Conservation (phyloP, 179 eudicot species). For the Spergularia azorica region DNA sequence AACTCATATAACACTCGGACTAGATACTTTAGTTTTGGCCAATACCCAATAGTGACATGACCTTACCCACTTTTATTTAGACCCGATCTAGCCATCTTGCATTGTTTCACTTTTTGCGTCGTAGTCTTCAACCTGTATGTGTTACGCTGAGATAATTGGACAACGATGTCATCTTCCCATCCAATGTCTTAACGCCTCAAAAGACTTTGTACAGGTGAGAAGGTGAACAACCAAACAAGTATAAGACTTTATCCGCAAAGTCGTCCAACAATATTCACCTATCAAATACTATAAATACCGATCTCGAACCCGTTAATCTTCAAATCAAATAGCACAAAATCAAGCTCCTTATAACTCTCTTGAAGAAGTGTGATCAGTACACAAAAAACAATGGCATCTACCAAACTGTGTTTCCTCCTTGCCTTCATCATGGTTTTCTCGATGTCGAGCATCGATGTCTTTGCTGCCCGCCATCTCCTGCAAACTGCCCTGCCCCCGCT, state of each 20-base stretch:
- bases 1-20: too few relatives aligned
- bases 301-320: neutral
- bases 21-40: too few relatives aligned
- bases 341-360: neutral
- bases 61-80: too few relatives aligned
- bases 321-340: neutral
- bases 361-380: too few relatives aligned
- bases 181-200: neutral
- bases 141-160: too few relatives aligned
- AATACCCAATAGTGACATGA: too few relatives aligned
- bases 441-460: constrained; percentile 24
- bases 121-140: too few relatives aligned
- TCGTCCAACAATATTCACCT: neutral
- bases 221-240: constrained; percentile 32
- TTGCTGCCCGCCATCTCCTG: constrained; percentile 33
- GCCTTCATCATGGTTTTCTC: constrained; percentile 18
- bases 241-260: neutral
- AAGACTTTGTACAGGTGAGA: neutral
- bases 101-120: too few relatives aligned
- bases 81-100: too few relatives aligned
- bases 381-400: constrained; percentile 19
- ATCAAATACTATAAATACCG: constrained; percentile 24
- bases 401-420: constrained; percentile 16
- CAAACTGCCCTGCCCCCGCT: constrained; percentile 28
- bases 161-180: too few relatives aligned